Conservation (phyloP, 805 yeast species). For the Lipomyces starkeyi region DNA sequence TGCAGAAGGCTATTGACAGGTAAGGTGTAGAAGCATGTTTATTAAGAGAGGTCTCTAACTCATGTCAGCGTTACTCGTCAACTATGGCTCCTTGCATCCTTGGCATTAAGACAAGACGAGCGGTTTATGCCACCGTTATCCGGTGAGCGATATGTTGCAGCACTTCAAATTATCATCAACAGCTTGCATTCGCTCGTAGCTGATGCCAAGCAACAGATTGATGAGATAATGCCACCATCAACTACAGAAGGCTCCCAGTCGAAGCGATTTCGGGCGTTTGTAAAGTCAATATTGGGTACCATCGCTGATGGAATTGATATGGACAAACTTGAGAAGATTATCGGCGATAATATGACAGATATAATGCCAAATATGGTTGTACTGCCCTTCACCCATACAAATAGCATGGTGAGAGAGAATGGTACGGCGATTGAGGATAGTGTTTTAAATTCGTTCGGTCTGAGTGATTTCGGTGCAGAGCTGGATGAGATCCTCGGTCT, state of each 20-base stretch:
- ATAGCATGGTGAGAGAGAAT: constrained; percentile 2
- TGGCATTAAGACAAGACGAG: constrained; percentile 9
- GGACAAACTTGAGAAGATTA: constrained; percentile 8
- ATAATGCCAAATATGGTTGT: constrained; percentile 6
- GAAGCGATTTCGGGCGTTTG: background rate
- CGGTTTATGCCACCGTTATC: constrained; percentile 9
- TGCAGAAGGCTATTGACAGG: background rate
- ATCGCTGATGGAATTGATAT: constrained; percentile 4
- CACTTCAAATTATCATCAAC: background rate
- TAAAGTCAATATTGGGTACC: constrained; percentile 3
- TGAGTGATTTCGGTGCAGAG: constrained; percentile 4
- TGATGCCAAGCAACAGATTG: constrained; percentile 1
- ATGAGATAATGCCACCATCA: background rate
- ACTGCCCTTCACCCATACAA: constrained; percentile 1
- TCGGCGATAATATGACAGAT: constrained; percentile 2
- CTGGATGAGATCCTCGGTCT: constrained; percentile 1
- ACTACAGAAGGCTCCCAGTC: background rate
- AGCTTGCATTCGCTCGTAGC: background rate
- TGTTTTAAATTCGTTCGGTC: background rate
- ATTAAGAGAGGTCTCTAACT: background rate
- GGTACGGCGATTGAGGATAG: background rate
- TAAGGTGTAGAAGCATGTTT: background rate
- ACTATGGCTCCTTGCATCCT: constrained; percentile 16
- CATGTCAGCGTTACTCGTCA: constrained; percentile 11
- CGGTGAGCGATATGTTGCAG: constrained; percentile 9